A percentile compares a stretch with the other conserved stretches of the same genome.
Evolutionary conservation across 139 green algal species (phyloP).

Genomic region (Marvania coccoides): DNA sequence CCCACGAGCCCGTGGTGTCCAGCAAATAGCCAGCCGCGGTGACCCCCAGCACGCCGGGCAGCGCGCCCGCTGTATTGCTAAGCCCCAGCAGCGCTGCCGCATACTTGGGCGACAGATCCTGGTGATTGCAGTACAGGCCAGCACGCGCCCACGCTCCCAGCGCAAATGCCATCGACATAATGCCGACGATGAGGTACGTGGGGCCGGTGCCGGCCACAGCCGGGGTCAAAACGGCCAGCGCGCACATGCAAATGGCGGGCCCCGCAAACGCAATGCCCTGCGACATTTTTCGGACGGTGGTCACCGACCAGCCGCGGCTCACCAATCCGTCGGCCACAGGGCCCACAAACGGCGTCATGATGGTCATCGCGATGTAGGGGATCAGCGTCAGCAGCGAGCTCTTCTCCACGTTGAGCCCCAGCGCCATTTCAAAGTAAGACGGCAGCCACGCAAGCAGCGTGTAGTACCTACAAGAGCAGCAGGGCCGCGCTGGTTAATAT

Average conservation of each 20-base stretch:
- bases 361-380: conserved; percentile 82
- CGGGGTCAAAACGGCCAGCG: conserved; percentile 36
- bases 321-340: conserved; percentile 54
- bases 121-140: conserved; percentile 82
- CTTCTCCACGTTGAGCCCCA: conserved; percentile 79
- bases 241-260: conserved; percentile 60
- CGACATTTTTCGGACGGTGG: conserved; percentile 60
- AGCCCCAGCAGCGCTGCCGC: conserved; percentile 64
- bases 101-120: conserved; percentile 78
- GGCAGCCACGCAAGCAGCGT: conserved; percentile 95
- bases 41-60: conserved; percentile 69
- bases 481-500: no score
- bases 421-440: conserved; percentile 88
- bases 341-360: conserved; percentile 72
- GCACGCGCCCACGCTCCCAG: conserved; percentile 50
- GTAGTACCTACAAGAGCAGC: conserved; percentile 75
- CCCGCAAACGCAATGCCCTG: conserved; percentile 69
- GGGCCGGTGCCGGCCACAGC: background rate
- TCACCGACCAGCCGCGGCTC: conserved; percentile 41
- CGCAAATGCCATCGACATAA: conserved; percentile 54
- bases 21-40: conserved; percentile 49
- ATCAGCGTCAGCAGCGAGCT: conserved; percentile 72
- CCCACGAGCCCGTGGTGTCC: conserved; percentile 47
- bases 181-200: conserved; percentile 31
- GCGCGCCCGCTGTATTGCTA: conserved; percentile 64